Percentiles rank a stretch among this genome's conserved stretches.
Conservation (phyloP, 495 filamentous ascomycete genomes). For the Talaromyces nanjingensis region DNA sequence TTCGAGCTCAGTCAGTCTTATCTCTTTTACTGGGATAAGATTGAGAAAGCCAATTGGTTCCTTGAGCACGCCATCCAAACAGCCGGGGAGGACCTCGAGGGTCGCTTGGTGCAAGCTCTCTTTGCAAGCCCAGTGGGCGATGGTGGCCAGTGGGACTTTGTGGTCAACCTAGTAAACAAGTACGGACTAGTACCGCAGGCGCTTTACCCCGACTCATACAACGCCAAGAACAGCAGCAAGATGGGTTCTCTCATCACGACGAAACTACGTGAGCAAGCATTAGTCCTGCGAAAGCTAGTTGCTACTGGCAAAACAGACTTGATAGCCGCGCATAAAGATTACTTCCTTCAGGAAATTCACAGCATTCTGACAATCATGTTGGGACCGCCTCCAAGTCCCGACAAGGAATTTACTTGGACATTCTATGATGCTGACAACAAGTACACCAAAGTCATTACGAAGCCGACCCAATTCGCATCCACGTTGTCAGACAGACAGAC, state of each 20-base stretch:
- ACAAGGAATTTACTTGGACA: conserved; percentile 66
- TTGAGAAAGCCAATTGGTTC: conserved; percentile 88
- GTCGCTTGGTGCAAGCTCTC: conserved; percentile 60
- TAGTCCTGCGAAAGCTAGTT: conserved; percentile 52
- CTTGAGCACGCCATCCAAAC: conserved; percentile 76
- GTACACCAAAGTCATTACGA: conserved; percentile 49
- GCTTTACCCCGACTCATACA: conserved; percentile 73
- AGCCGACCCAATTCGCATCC: conserved; percentile 59
- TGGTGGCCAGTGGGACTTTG: conserved; percentile 92
- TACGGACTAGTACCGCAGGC: conserved; percentile 76
- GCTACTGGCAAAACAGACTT: conserved; percentile 14
- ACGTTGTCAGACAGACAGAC: conserved; percentile 22
- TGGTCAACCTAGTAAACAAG: conserved; percentile 75
- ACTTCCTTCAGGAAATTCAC: conserved; percentile 72
- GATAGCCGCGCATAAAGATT: conserved; percentile 51
- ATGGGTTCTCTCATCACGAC: conserved; percentile 74
- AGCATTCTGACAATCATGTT: conserved; percentile 70
- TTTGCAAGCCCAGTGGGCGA: conserved; percentile 63
- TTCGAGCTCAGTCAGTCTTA: conserved; percentile 83
- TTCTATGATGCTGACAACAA: conserved; percentile 62
- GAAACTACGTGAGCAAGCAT: conserved; percentile 78
- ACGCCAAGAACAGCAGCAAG: conserved; percentile 57
- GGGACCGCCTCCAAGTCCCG: conserved; percentile 63
- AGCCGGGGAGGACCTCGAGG: conserved; percentile 56
- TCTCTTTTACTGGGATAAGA: conserved; percentile 92